Evolutionary conservation across 2,329 filamentous ascomycete genomes (phyloP).

Genomic region (Aspergillus pseudoglaucus): DNA sequence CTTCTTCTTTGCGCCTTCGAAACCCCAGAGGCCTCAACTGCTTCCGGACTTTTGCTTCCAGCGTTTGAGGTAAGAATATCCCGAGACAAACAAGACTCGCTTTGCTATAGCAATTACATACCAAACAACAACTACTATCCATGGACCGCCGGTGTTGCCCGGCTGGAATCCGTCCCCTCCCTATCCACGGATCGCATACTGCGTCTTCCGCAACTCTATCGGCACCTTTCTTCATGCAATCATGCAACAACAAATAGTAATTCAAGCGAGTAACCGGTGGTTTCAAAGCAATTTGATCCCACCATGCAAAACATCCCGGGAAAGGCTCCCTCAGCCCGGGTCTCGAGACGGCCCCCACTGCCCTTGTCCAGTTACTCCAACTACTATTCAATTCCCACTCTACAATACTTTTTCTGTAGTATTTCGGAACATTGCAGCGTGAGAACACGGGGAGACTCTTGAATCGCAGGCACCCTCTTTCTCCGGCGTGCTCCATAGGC

Average conservation of each 20-base stretch:
- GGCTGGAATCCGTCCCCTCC: slow-evolving; percentile 1
- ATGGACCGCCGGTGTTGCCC: slow-evolving; percentile 3
- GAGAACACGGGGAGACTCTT: no score
- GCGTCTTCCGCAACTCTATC: slow-evolving; percentile 2
- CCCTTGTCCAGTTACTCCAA: slow-evolving; percentile 1
- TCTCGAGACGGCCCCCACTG: slow-evolving; percentile 2
- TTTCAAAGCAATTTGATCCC: not conserved
- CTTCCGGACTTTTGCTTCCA: not conserved
- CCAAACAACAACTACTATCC: no score
- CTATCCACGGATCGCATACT: not conserved
- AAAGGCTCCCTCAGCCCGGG: not conserved
- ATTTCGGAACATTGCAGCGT: no score
- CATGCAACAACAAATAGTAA: slow-evolving; percentile 1
- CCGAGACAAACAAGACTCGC: not conserved
- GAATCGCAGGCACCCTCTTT: no score
- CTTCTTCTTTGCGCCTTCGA: not conserved
- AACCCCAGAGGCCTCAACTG: not conserved
- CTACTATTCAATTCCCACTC: not conserved
- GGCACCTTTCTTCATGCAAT: not conserved
- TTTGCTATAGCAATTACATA: no score
- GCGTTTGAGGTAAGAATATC: not conserved
- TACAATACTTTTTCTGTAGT: no score
- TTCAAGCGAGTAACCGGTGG: not conserved
- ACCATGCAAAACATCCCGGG: not conserved
- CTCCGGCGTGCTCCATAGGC: no score